Evolutionary conservation across 345 rosid species (phyloP).

Genomic region (Ceriops tagal): DNA sequence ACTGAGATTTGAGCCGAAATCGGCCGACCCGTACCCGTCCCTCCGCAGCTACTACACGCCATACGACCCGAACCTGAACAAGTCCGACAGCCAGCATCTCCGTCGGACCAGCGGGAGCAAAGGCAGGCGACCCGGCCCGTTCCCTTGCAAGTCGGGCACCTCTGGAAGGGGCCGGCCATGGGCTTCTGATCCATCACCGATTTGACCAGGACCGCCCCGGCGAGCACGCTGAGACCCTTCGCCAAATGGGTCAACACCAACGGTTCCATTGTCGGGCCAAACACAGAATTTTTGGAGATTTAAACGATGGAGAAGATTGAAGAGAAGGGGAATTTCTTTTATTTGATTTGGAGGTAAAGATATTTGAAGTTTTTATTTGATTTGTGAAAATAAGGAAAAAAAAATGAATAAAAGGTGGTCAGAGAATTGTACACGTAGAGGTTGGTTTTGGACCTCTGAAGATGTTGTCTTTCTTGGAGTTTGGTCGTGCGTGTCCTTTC

Average conservation of each 20-base stretch:
- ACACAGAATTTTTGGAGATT: too few species aligned
- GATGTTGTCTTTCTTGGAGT: too few species aligned
- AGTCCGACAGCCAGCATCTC: slow-evolving; percentile 80
- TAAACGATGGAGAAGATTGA: too few species aligned
- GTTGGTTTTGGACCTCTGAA: background rate
- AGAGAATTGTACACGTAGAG: slow-evolving; percentile 47
- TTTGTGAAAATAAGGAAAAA: background rate
- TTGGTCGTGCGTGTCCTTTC: too few species aligned
- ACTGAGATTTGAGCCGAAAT: slow-evolving; percentile 67
- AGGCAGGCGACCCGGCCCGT: slow-evolving; percentile 75
- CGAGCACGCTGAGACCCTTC: slow-evolving; percentile 76
- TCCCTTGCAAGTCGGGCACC: slow-evolving; percentile 81
- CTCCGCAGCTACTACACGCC: slow-evolving; percentile 82
- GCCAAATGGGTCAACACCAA: slow-evolving; percentile 74
- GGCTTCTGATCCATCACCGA: slow-evolving; percentile 82
- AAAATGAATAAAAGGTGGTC: slow-evolving; percentile 21
- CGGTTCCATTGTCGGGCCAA: slow-evolving; percentile 46
- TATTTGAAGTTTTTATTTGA: too few species aligned
- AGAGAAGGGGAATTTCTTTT: too few species aligned
- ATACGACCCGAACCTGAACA: slow-evolving; percentile 88
- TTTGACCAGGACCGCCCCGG: slow-evolving; percentile 80
- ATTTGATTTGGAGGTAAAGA: background rate
- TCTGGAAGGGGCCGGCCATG: slow-evolving; percentile 70
- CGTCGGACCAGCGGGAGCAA: slow-evolving; percentile 90
- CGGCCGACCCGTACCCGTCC: slow-evolving; percentile 85